A percentile compares a stretch with the other conserved stretches of the same genome.
phyloP scores from a whole-genome alignment of 352 stramenopile genomes.

The Pythium dissimile region DNA sequence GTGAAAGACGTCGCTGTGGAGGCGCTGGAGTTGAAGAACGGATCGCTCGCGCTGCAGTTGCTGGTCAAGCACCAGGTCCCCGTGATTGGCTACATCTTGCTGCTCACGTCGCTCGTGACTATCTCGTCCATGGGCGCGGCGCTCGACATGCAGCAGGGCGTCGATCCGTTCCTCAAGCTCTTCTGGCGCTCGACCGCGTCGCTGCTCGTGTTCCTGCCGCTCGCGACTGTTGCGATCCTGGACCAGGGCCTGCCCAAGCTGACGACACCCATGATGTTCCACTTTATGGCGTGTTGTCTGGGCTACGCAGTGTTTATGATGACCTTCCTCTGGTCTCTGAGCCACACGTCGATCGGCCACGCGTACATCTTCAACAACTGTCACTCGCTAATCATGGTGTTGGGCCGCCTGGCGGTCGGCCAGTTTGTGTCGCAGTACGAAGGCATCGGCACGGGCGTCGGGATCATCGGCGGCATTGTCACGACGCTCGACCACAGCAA shows the following conservation, averaged over 20 bases:
- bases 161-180: slow-evolving; percentile 80
- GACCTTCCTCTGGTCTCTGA: slow-evolving; percentile 77
- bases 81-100: slow-evolving; percentile 68
- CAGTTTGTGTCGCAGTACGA: slow-evolving; percentile 73
- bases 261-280: slow-evolving; percentile 56
- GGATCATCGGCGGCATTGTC: slow-evolving; percentile 70
- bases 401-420: slow-evolving; percentile 52
- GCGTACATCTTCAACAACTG: slow-evolving; percentile 89
- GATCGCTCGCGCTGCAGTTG: slow-evolving; percentile 63
- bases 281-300: slow-evolving; percentile 62
- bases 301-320: slow-evolving; percentile 77
- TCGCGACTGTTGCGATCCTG: slow-evolving; percentile 47
- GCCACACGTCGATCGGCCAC: slow-evolving; percentile 76
- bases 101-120: slow-evolving; percentile 63
- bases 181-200: slow-evolving; percentile 82
- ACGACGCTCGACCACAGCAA: slow-evolving; percentile 64
- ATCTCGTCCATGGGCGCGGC: slow-evolving; percentile 77
- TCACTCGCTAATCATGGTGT: slow-evolving; percentile 78
- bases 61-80: slow-evolving; percentile 74
- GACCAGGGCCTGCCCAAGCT: slow-evolving; percentile 55
- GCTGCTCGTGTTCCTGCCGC: slow-evolving; percentile 62
- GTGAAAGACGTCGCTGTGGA: slow-evolving; percentile 72
- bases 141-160: slow-evolving; percentile 62
- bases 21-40: slow-evolving; percentile 62
- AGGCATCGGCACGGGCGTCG: slow-evolving; percentile 66